Evolutionary conservation across 176 grass and related monocot species (phyloP).

Genomic region (Eragrostis nindensis): DNA sequence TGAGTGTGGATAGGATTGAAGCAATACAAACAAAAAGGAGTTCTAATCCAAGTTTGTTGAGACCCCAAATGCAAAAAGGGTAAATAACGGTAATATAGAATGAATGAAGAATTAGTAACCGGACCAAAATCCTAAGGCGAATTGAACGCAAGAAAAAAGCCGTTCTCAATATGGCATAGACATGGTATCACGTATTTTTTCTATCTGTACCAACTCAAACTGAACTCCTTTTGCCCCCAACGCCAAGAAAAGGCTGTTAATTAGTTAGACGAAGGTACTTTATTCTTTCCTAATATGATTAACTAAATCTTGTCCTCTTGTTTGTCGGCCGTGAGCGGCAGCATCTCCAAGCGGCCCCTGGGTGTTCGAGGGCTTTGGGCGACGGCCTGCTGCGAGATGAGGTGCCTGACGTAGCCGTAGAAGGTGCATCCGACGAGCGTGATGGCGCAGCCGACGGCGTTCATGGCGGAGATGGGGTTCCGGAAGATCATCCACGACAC

Average conservation of each 20-base stretch:
- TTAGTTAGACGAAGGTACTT: neutral
- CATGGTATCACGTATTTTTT: no score
- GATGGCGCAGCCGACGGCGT: slow-evolving; percentile 75
- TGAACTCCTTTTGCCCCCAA: no score
- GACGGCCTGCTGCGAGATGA: slow-evolving; percentile 39
- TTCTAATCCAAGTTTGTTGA: no score
- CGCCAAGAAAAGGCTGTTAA: neutral
- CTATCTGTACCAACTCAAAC: no score
- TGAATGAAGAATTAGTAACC: no score
- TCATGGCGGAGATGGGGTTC: slow-evolving; percentile 91
- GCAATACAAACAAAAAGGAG: no score
- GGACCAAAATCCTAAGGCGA: no score
- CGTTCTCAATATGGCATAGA: no score
- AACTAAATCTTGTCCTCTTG: slow-evolving; percentile 69
- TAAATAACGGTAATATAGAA: no score
- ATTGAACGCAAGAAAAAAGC: no score
- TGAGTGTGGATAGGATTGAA: no score
- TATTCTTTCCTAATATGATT: neutral
- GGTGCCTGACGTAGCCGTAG: slow-evolving; percentile 89
- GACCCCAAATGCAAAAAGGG: no score
- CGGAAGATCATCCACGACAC: slow-evolving; percentile 93
- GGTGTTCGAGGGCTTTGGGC: slow-evolving; percentile 50
- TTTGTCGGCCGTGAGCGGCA: slow-evolving; percentile 73
- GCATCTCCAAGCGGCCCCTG: slow-evolving; percentile 75
- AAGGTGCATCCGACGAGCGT: slow-evolving; percentile 89